These are phyloP conservation scores for Rhodotorula sp. DNA, from an alignment of 1,284 basidiomycete species.

Conservation along the genomic window DNA sequence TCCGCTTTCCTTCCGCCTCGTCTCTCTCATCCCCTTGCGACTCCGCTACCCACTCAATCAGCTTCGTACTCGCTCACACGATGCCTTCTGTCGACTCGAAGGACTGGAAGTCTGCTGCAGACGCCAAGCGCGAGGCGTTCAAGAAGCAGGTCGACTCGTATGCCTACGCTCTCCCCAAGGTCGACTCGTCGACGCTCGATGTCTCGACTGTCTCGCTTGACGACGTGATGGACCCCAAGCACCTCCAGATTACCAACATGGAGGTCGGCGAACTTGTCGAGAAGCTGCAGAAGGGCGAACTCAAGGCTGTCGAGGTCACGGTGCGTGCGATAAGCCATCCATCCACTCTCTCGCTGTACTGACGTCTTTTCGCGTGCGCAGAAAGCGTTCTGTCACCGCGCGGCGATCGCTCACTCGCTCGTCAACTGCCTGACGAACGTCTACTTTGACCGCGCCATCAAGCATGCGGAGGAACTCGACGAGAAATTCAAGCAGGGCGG, in stretches of 20 bases:
- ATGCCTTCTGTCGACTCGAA: too few relatives aligned
- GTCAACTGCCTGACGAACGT: conserved; percentile 70
- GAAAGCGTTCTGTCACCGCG: conserved; percentile 46
- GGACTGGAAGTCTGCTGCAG: too few relatives aligned
- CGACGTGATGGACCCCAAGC: conserved; percentile 58
- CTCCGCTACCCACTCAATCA: too few relatives aligned
- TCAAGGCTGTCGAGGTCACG: conserved; percentile 44
- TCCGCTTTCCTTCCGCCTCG: too few relatives aligned
- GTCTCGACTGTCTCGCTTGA: conserved; percentile 51
- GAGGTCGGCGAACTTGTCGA: conserved; percentile 47
- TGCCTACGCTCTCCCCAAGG: background rate
- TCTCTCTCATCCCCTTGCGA: too few relatives aligned
- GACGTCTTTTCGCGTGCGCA: background rate
- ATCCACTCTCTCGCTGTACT: background rate
- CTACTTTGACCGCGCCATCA: conserved; percentile 61
- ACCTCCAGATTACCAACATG: conserved; percentile 64
- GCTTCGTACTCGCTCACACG: too few relatives aligned
- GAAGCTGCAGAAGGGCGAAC: conserved; percentile 44
- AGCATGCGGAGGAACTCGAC: conserved; percentile 60
- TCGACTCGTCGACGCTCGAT: background rate
- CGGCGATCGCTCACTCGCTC: conserved; percentile 49
- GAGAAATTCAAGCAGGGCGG: conserved; percentile 54
- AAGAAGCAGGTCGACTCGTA: background rate
- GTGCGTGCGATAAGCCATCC: conserved; percentile 32
- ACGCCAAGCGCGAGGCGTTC: background rate